phyloP scores from a whole-genome alignment of 495 filamentous ascomycete genomes.

The Parathielavia hyrcaniae region DNA sequence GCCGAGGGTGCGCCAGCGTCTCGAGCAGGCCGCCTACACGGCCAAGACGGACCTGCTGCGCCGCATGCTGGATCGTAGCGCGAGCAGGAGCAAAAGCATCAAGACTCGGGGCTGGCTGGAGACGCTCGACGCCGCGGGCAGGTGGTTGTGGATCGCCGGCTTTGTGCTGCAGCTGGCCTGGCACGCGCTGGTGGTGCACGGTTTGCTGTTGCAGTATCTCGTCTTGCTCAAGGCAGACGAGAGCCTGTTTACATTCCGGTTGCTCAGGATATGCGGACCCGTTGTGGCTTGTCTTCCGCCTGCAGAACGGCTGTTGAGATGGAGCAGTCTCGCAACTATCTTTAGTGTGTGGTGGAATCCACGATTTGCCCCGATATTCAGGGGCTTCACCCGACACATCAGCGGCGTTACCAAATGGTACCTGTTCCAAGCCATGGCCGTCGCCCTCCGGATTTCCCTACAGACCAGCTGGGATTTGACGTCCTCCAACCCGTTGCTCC shows the following conservation, averaged over 20 bases:
- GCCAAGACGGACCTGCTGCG: constrained; percentile 73
- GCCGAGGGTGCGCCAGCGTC: constrained; percentile 55
- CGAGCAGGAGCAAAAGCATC: constrained; percentile 40
- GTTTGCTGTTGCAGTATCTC: constrained; percentile 22
- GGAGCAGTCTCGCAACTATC: constrained; percentile 49
- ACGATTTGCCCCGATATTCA: constrained; percentile 56
- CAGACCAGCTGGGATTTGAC: constrained; percentile 42
- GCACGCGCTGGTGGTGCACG: constrained; percentile 41
- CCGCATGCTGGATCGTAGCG: constrained; percentile 60
- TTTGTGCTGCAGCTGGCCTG: constrained; percentile 49
- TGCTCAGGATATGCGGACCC: constrained; percentile 15
- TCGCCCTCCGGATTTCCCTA: constrained; percentile 52
- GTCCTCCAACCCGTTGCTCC: constrained; percentile 36
- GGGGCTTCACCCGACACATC: constrained; percentile 57
- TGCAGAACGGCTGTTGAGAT: constrained; percentile 36
- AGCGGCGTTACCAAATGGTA: constrained; percentile 63
- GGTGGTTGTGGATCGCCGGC: constrained; percentile 49
- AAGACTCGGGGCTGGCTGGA: constrained; percentile 46
- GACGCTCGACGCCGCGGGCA: constrained; percentile 41
- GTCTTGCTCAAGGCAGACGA: background rate
- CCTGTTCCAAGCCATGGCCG: constrained; percentile 55
- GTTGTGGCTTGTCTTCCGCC: constrained; percentile 27
- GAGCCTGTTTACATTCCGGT: background rate
- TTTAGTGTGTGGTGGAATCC: constrained; percentile 74
- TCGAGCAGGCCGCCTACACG: constrained; percentile 63